A percentile compares a stretch with the other conserved stretches of the same genome.
Evolutionary conservation across 1,139 yeast species (phyloP).

Genomic region (Zygoascus sp.): DNA sequence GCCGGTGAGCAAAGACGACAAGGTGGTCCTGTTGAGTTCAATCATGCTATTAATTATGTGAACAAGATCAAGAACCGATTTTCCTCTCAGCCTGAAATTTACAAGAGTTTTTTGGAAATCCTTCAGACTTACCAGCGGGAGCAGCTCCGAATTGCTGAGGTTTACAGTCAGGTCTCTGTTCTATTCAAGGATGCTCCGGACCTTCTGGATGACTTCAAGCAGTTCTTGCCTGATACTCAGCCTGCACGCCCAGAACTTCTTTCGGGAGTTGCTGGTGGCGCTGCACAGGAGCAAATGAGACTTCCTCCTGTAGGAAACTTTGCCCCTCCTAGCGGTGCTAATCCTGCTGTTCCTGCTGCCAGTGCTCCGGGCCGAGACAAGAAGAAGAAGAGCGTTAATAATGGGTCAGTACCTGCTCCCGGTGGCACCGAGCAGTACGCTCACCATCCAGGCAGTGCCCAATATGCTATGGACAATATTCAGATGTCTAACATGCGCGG

Average conservation of each 20-base stretch:
- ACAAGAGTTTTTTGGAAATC: slow-evolving; percentile 90
- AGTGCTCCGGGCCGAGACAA: slow-evolving; percentile 14
- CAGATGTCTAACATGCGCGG: slow-evolving; percentile 39
- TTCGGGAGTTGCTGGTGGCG: slow-evolving; percentile 14
- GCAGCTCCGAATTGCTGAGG: slow-evolving; percentile 91
- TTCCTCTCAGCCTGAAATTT: slow-evolving; percentile 91
- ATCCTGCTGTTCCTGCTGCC: slow-evolving; percentile 7
- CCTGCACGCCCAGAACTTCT: slow-evolving; percentile 19
- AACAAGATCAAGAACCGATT: slow-evolving; percentile 93
- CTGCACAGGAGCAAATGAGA: slow-evolving; percentile 38
- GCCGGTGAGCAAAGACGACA: slow-evolving; percentile 24
- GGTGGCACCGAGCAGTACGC: slow-evolving; percentile 11
- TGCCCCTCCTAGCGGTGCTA: slow-evolving; percentile 58
- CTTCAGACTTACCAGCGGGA: slow-evolving; percentile 95
- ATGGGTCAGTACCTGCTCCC: slow-evolving; percentile 7
- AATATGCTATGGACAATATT: slow-evolving; percentile 28
- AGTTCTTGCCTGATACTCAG: slow-evolving; percentile 80
- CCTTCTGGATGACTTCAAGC: slow-evolving; percentile 87
- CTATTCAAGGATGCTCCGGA: slow-evolving; percentile 93
- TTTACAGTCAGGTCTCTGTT: slow-evolving; percentile 85
- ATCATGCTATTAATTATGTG: slow-evolving; percentile 94
- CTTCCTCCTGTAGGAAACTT: slow-evolving; percentile 96
- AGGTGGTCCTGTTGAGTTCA: slow-evolving; percentile 90
- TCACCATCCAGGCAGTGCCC: slow-evolving; percentile 19
- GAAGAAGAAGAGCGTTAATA: slow-evolving; percentile 18